A percentile compares a stretch with the other conserved stretches of the same genome.
Conservation (phyloP, 768 basidiomycete species). For the Agrocybe pediades region DNA sequence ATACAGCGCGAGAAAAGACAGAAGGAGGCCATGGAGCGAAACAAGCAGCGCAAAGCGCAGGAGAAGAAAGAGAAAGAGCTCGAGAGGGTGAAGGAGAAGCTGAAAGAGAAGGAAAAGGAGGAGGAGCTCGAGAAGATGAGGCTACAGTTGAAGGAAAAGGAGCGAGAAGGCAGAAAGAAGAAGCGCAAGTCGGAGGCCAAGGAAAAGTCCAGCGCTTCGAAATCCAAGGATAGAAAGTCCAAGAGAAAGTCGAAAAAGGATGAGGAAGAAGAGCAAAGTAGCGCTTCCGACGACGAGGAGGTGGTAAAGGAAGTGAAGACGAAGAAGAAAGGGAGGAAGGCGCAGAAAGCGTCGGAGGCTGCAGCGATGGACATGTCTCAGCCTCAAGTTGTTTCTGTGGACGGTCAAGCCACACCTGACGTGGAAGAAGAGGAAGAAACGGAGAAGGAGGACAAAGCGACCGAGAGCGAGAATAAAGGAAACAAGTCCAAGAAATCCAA, state of each 20-base stretch:
- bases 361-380: no score
- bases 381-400: no score
- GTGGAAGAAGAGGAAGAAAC: not conserved
- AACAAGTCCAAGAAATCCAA: not conserved
- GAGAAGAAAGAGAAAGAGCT: constrained; percentile 65
- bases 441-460: not conserved
- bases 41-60: constrained; percentile 60
- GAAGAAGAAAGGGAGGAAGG: not conserved
- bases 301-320: not conserved
- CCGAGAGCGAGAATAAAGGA: no score
- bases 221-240: not conserved
- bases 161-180: constrained; percentile 41
- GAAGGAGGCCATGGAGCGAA: constrained; percentile 57
- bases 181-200: constrained; percentile 32
- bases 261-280: not conserved
- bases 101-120: constrained; percentile 29
- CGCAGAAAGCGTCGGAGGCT: no score
- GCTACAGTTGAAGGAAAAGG: constrained; percentile 27
- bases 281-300: constrained; percentile 1
- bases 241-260: not conserved
- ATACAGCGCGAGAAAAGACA: constrained; percentile 49
- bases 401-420: no score
- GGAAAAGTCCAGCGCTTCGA: constrained; percentile 26
- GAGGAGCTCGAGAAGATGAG: constrained; percentile 25
- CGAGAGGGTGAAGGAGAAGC: constrained; percentile 28